phyloP scores from a whole-genome alignment of 257 asterid genomes.

The Thymus quinquecostatus region DNA sequence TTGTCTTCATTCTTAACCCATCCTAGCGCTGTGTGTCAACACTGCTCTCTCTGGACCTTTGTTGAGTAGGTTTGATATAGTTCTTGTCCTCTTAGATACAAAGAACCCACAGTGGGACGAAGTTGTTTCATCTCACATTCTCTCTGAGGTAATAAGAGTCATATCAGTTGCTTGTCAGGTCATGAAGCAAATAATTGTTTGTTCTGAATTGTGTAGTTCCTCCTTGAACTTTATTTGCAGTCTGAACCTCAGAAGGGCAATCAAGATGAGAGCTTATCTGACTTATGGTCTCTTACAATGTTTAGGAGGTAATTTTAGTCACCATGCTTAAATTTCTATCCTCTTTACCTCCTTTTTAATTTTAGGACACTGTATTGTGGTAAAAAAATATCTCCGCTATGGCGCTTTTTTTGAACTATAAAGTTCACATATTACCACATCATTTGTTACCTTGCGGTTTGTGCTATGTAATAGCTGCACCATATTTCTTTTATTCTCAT shows the following conservation, averaged over 20 bases:
- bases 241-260: slow-evolving; percentile 50
- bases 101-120: slow-evolving; percentile 97
- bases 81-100: slow-evolving; percentile 91
- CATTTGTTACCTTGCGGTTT: background rate
- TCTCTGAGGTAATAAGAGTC: slow-evolving; percentile 62
- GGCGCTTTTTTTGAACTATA: background rate
- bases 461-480: background rate
- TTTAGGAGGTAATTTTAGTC: slow-evolving; percentile 63
- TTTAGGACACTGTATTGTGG: slow-evolving; percentile 4
- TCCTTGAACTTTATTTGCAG: slow-evolving; percentile 45
- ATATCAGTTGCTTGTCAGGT: slow-evolving; percentile 12
- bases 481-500: background rate
- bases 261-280: slow-evolving; percentile 53
- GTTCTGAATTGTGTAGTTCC: slow-evolving; percentile 27
- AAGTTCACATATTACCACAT: slow-evolving; percentile 15
- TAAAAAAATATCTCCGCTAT: background rate
- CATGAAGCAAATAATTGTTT: slow-evolving; percentile 4
- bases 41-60: slow-evolving; percentile 97
- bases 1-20: slow-evolving; percentile 42
- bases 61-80: slow-evolving; percentile 95
- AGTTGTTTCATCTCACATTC: slow-evolving; percentile 97
- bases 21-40: slow-evolving; percentile 87
- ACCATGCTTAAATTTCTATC: slow-evolving; percentile 20
- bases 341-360: slow-evolving; percentile 6
- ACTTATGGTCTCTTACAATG: slow-evolving; percentile 84